Evolutionary conservation across 2,329 filamentous ascomycete species (phyloP).

Genomic region (Exophiala oligosperma): DNA sequence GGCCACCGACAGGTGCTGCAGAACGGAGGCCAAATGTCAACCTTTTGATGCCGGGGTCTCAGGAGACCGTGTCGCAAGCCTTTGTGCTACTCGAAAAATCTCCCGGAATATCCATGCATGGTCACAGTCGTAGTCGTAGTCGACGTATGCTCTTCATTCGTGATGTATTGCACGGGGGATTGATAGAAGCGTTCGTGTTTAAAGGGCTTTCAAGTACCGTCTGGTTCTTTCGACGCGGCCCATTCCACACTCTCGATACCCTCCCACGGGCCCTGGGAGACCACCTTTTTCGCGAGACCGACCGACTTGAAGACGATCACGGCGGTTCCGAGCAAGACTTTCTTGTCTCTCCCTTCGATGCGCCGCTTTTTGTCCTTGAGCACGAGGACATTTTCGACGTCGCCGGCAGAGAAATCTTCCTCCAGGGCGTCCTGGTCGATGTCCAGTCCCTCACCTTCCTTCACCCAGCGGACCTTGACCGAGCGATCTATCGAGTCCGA

Average conservation of each 20-base stretch:
- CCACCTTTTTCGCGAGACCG: slow-evolving; percentile 34
- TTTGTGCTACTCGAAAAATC: too few relatives aligned
- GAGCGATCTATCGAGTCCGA: slow-evolving; percentile 50
- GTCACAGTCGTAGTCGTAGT: not conserved
- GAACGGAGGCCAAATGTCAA: too few relatives aligned
- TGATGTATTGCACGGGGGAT: not conserved
- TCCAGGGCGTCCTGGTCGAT: slow-evolving; percentile 51
- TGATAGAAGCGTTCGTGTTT: not conserved
- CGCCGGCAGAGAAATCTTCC: slow-evolving; percentile 57
- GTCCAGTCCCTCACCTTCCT: slow-evolving; percentile 46
- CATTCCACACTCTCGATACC: slow-evolving; percentile 56
- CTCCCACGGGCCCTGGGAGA: slow-evolving; percentile 42
- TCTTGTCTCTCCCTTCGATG: slow-evolving; percentile 51
- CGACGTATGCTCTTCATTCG: not conserved
- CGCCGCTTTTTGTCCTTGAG: slow-evolving; percentile 55
- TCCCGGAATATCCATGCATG: too few relatives aligned
- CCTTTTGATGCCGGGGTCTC: too few relatives aligned
- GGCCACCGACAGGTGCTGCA: too few relatives aligned
- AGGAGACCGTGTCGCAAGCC: too few relatives aligned
- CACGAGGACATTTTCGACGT: slow-evolving; percentile 55
- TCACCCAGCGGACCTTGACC: slow-evolving; percentile 57
- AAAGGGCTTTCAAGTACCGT: slow-evolving; percentile 36
- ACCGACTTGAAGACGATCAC: slow-evolving; percentile 59
- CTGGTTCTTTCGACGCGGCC: slow-evolving; percentile 55
- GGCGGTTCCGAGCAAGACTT: slow-evolving; percentile 53